Percentiles rank a stretch among this genome's conserved stretches.
phyloP scores from a whole-genome alignment of 768 basidiomycete genomes.

The Hypsizygus marmoreus region DNA sequence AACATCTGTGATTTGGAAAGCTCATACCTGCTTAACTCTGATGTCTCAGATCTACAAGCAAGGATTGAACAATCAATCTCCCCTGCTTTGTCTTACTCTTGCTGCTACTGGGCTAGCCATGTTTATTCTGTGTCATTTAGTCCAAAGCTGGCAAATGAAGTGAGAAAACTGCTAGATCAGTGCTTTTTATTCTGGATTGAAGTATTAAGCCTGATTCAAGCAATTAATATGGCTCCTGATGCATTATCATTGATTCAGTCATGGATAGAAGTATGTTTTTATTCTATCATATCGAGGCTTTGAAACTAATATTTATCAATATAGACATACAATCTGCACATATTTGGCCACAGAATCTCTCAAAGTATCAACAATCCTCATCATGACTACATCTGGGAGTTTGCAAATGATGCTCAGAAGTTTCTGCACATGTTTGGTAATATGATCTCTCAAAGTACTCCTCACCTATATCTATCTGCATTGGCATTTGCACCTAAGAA shows the following conservation, averaged over 20 bases:
- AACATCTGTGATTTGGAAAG: constrained; percentile 1
- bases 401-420: not conserved
- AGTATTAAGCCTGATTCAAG: not conserved
- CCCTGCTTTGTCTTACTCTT: not conserved
- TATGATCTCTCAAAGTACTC: not conserved
- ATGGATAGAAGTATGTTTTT: not conserved
- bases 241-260: not conserved
- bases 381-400: not conserved
- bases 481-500: not conserved
- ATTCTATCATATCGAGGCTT: not conserved
- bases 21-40: not conserved
- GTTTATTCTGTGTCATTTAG: not conserved
- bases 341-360: no score
- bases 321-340: no score
- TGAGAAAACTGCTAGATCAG: not conserved
- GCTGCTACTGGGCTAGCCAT: not conserved
- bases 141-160: not conserved
- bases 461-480: constrained; percentile 1
- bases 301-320: no score
- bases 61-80: not conserved
- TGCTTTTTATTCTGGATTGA: not conserved
- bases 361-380: no score
- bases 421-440: not conserved
- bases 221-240: not conserved
- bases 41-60: not conserved